phyloP scores from a whole-genome alignment of 192 early-diverging fungal species.

The Linnemannia exigua region DNA sequence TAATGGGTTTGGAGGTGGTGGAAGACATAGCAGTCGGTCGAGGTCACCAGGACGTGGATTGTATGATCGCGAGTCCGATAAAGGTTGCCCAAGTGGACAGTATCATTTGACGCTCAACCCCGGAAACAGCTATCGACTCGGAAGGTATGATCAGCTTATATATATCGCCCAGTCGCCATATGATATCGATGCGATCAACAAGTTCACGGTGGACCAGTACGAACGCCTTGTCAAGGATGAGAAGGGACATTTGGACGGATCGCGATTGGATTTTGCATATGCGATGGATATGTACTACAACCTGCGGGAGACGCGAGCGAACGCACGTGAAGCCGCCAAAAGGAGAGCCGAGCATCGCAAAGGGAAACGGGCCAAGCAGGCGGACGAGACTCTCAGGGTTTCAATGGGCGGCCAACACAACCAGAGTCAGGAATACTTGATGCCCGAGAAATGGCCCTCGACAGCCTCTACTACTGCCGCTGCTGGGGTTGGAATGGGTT shows the following conservation, averaged over 20 bases:
- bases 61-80: background rate
- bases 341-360: slow-evolving; percentile 19
- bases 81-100: slow-evolving; percentile 11
- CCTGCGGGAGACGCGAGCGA: slow-evolving; percentile 20
- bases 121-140: slow-evolving; percentile 64
- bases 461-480: background rate
- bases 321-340: slow-evolving; percentile 29
- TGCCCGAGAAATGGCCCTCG: background rate
- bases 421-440: slow-evolving; percentile 1
- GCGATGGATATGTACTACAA: slow-evolving; percentile 36
- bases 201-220: slow-evolving; percentile 44
- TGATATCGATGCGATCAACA: slow-evolving; percentile 58
- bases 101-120: slow-evolving; percentile 75
- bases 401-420: background rate
- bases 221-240: slow-evolving; percentile 30
- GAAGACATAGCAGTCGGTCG: background rate
- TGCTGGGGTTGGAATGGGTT: background rate
- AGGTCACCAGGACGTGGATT: background rate
- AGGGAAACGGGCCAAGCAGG: background rate
- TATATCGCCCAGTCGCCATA: slow-evolving; percentile 67
- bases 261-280: slow-evolving; percentile 20
- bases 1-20: background rate
- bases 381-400: background rate
- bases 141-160: slow-evolving; percentile 61
- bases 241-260: slow-evolving; percentile 14